phyloP scores from a whole-genome alignment of 345 rosid genomes.

The Raphanus sativus region DNA sequence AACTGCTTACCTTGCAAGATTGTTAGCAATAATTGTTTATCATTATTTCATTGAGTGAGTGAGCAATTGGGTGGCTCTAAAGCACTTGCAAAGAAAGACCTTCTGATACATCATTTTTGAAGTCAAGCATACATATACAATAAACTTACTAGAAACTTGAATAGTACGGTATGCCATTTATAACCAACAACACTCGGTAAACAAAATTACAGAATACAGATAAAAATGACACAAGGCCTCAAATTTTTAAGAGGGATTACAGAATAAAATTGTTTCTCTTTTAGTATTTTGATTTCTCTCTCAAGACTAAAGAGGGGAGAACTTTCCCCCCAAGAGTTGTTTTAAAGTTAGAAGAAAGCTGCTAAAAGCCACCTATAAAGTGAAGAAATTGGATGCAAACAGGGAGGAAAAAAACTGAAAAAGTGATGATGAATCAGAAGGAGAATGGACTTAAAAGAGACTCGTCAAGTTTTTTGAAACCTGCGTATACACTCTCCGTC shows the following conservation, averaged over 20 bases:
- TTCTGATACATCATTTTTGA: background rate
- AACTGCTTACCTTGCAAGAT: background rate
- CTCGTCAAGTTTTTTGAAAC: slow-evolving; percentile 87
- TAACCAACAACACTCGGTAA: slow-evolving; percentile 4
- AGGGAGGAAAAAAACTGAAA: background rate
- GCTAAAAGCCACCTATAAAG: slow-evolving; percentile 16
- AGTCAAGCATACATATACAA: background rate
- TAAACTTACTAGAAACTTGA: background rate
- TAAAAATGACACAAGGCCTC: background rate
- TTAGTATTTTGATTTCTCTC: slow-evolving; percentile 21
- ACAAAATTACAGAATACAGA: slow-evolving; percentile 25
- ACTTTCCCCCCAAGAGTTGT: background rate
- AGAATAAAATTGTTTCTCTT: slow-evolving; percentile 19
- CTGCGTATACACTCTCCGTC: slow-evolving; percentile 75
- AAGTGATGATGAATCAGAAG: slow-evolving; percentile 38
- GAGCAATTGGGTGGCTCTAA: background rate
- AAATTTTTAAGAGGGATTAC: slow-evolving; percentile 11
- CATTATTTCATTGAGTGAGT: background rate
- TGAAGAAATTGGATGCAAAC: slow-evolving; percentile 26
- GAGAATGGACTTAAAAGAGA: slow-evolving; percentile 69
- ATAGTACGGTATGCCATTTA: background rate
- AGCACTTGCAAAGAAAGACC: background rate
- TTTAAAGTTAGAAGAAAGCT: slow-evolving; percentile 26
- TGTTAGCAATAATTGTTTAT: background rate
- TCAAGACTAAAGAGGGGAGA: slow-evolving; percentile 15